Evolutionary conservation across 1,284 basidiomycete species (phyloP), one percentile per base, ranked within the genome.

Genomic region (Cutaneotrichosporon spelunceum): DNA sequence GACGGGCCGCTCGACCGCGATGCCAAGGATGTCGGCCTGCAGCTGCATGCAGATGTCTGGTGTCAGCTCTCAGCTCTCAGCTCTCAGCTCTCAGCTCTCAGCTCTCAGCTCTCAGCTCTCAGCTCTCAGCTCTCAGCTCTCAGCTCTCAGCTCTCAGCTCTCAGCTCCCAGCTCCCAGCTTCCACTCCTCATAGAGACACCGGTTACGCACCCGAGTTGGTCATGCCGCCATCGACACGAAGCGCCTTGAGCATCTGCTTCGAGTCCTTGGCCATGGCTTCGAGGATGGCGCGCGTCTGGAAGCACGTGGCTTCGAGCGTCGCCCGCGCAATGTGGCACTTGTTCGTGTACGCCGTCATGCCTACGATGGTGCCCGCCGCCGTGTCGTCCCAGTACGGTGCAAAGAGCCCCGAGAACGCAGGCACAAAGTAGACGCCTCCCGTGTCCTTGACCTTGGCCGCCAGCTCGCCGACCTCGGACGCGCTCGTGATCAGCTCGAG

Each of bases 391-490:
- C 77, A 78, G 65, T 78, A 73, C 7, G 92, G 91, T 19, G 91
- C 92, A 48, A 95, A 85, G 36, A 97, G 83, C 64, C 93, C 94
- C 58, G 88, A 89, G 82, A 98, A 96, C 10, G 91, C 94, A 1
- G 95, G 95, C 44, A 99, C 95, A 73, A 99, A 99, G 82, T 93
- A 97, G 39, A 97, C 84, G n/a, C 95, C 95, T 49, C 90, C 94
- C 0, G 91, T 89, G 72, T 89, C 86, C 19, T 86, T 80, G 48
- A 89, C 92, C 49, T 87, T 84, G 6, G 84, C 86, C 1, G 93
- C 94, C 44, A 98, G 84, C 19, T 83, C 83, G 72, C 97, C 96
- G 71, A 98, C 89, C 63, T 98, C 91, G 21, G 78, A 79, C 0
- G 93, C 90, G 44, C 88, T 84, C 48, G 86, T 79, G 72, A 99